phyloP scores from a whole-genome alignment of 345 rosid species.

The Lenwebbia sp. region DNA sequence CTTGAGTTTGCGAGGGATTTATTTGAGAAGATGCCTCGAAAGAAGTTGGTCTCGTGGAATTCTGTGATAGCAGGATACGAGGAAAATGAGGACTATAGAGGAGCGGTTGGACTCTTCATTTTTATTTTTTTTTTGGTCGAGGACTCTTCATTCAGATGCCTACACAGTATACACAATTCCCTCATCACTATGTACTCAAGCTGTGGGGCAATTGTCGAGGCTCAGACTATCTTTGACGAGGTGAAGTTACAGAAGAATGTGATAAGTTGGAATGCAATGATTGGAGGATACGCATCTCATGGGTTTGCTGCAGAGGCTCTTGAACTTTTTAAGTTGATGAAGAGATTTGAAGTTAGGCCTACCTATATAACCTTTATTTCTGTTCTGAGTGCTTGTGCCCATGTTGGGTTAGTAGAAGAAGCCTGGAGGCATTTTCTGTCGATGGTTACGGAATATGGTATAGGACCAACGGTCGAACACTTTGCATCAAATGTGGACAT shows the following conservation, averaged over 20 bases:
- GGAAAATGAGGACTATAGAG: slow-evolving; percentile 30
- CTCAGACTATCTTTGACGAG: slow-evolving; percentile 32
- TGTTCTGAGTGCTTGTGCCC: slow-evolving; percentile 54
- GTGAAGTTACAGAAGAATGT: slow-evolving; percentile 36
- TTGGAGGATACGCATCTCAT: slow-evolving; percentile 70
- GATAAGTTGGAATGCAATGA: slow-evolving; percentile 77
- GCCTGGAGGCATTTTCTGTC: slow-evolving; percentile 37
- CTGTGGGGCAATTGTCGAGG: slow-evolving; percentile 47
- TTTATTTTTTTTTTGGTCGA: too few relatives aligned
- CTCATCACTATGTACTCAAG: slow-evolving; percentile 59
- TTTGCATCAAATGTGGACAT: slow-evolving; percentile 48
- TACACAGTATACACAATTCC: slow-evolving; percentile 22
- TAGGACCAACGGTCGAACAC: slow-evolving; percentile 51
- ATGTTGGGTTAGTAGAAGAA: slow-evolving; percentile 50
- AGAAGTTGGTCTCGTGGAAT: slow-evolving; percentile 55
- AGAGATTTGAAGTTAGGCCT: slow-evolving; percentile 27
- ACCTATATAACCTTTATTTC: slow-evolving; percentile 45
- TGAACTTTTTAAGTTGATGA: slow-evolving; percentile 38
- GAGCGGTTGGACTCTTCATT: slow-evolving; percentile 40
- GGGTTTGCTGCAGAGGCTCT: slow-evolving; percentile 50
- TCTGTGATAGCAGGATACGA: slow-evolving; percentile 56
- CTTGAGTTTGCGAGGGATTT: slow-evolving; percentile 28
- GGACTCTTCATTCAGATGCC: slow-evolving; percentile 47
- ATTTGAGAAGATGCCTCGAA: slow-evolving; percentile 46
- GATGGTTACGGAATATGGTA: slow-evolving; percentile 36